These are phyloP conservation scores for Ceriops decandra DNA, from an alignment of 345 rosid genomes.

Conservation along the genomic window DNA sequence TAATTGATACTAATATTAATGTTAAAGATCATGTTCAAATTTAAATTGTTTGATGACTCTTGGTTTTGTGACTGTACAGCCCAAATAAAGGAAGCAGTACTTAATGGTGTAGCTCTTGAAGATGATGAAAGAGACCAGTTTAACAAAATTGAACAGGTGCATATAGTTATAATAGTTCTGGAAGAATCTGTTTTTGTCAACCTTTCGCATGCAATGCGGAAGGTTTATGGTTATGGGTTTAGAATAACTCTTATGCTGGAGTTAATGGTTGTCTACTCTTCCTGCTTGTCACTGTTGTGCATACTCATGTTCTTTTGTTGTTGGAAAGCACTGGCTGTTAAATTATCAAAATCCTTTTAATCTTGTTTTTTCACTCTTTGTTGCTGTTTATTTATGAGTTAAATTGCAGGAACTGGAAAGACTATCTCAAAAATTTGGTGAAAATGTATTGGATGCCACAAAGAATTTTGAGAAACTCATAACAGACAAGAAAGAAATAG, in stretches of 20 bases:
- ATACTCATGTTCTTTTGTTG: no score
- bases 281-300: no score
- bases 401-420: slow-evolving; percentile 67
- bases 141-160: slow-evolving; percentile 89
- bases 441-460: slow-evolving; percentile 90
- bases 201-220: no score
- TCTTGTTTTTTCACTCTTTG: background rate
- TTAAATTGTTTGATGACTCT: slow-evolving; percentile 16
- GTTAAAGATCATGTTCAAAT: slow-evolving; percentile 3
- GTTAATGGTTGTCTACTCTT: no score
- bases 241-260: no score
- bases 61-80: slow-evolving; percentile 36
- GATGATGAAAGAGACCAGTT: slow-evolving; percentile 78
- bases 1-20: background rate
- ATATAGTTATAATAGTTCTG: background rate
- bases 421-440: slow-evolving; percentile 70
- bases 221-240: no score
- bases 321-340: background rate
- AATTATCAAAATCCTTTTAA: background rate
- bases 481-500: slow-evolving; percentile 74
- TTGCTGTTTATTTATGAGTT: slow-evolving; percentile 1
- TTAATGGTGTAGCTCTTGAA: slow-evolving; percentile 84
- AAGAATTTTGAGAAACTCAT: slow-evolving; percentile 82
- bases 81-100: slow-evolving; percentile 81
- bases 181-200: background rate